A percentile compares a stretch with the other conserved stretches of the same genome.
phyloP scores from a whole-genome alignment of 768 basidiomycete species.

The Strobilomyces echinocephalus region DNA sequence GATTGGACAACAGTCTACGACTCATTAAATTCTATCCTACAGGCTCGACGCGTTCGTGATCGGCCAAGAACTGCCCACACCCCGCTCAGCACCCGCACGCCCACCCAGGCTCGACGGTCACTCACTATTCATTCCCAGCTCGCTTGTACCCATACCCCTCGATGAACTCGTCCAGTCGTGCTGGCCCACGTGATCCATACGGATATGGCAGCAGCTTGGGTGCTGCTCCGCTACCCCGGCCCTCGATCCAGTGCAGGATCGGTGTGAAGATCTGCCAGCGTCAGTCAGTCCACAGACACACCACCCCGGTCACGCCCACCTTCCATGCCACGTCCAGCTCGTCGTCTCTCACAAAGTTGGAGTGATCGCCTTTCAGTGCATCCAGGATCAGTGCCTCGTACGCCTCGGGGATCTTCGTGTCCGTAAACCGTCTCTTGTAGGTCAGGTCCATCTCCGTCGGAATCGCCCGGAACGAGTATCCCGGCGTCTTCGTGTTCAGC shows the following conservation, averaged over 20 bases:
- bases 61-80: conserved; percentile 25
- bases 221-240: conserved; percentile 50
- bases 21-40: conserved; percentile 6
- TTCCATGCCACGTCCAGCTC: conserved; percentile 98
- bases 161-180: conserved; percentile 73
- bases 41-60: conserved; percentile 22
- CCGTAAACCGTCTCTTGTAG: conserved; percentile 92
- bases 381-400: conserved; percentile 95
- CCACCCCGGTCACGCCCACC: conserved; percentile 40
- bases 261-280: conserved; percentile 79
- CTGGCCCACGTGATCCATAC: conserved; percentile 95
- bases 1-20: background rate
- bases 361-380: conserved; percentile 95
- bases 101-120: conserved; percentile 13
- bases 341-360: conserved; percentile 97
- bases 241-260: conserved; percentile 94
- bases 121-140: conserved; percentile 66
- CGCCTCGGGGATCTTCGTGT: conserved; percentile 91
- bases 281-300: conserved; percentile 4
- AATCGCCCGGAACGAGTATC: conserved; percentile 82
- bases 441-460: conserved; percentile 98
- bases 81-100: background rate
- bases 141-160: conserved; percentile 74
- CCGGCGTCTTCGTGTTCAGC: conserved; percentile 92
- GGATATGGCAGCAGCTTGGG: conserved; percentile 78